These are phyloP conservation scores for Lachnellula willkommii DNA, from an alignment of 2,329 filamentous ascomycete genomes.

Conservation along the genomic window DNA sequence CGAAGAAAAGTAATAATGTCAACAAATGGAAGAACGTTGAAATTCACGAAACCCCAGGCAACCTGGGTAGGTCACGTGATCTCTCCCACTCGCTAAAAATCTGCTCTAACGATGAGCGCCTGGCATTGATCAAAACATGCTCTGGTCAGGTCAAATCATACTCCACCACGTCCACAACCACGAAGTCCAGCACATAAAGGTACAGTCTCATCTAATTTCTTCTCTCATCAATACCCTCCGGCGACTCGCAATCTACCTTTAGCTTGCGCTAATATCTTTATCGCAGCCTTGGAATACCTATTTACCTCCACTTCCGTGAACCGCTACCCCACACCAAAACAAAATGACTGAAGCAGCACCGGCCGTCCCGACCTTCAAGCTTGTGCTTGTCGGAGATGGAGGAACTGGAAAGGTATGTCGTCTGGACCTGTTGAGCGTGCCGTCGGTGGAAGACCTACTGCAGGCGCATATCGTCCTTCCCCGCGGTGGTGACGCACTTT, in stretches of 20 bases:
- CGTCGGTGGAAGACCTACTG: slow-evolving; percentile 11
- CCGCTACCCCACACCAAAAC: slow-evolving; percentile 19
- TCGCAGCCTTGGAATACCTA: slow-evolving; percentile 22
- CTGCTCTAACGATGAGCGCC: slow-evolving; percentile 9
- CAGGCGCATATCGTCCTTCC: slow-evolving; percentile 20
- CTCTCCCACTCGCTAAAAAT: slow-evolving; percentile 14
- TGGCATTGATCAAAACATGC: slow-evolving; percentile 26
- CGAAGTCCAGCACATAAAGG: slow-evolving; percentile 24
- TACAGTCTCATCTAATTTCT: slow-evolving; percentile 14
- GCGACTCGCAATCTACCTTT: neutral
- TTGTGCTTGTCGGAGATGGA: slow-evolving; percentile 98
- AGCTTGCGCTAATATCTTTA: slow-evolving; percentile 22
- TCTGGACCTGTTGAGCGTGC: slow-evolving; percentile 4
- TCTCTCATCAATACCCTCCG: neutral
- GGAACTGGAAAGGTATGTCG: slow-evolving; percentile 93
- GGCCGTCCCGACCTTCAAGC: slow-evolving; percentile 85
- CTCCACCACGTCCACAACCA: slow-evolving; percentile 29
- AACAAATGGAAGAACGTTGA: no score
- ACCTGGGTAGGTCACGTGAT: slow-evolving; percentile 4
- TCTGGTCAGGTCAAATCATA: slow-evolving; percentile 26
- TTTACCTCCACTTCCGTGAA: slow-evolving; percentile 22
- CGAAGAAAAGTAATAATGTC: no score
- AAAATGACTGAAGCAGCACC: slow-evolving; percentile 59
- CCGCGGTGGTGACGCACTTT: slow-evolving; percentile 16
- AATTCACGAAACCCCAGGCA: neutral